Evolutionary conservation across 495 filamentous ascomycete genomes (phyloP), one percentile per base, ranked within the genome.

Genomic region (Hypoxylon lienhwacheense): DNA sequence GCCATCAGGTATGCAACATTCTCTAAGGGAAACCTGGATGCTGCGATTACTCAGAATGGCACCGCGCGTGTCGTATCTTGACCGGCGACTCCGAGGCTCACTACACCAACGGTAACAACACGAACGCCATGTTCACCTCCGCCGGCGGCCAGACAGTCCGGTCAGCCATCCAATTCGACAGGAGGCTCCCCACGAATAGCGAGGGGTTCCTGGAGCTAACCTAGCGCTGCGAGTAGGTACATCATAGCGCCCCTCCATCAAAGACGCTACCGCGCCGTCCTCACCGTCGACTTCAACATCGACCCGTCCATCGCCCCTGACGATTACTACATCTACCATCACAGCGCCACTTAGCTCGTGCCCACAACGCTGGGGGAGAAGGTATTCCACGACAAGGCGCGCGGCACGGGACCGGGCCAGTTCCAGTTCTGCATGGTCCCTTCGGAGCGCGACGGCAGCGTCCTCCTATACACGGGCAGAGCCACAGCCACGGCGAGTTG

Each of bases 21-120:
- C 32, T 47, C 4, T 4, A 24, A 1, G 11, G 6, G 1, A 7
- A 42, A 17, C 11, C 40, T 16, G 47, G 21, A 5, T 53, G 55
- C 28, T 53, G 48, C 19, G 55, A 59, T 17, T 47, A 43, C 1
- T 15, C 15, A 29, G 55, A 59, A 19, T 52, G 55, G 55, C 54
- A 59, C 12, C 47, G 35, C 12, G 36, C 44, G n/a, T 59, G 47
- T 11, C 25, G 55, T 12, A 47, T 14, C 10, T 20, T 59, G 5
- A 33, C 48, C 2, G 48, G 55, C 0, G 55, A 36, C 21, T 15
- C n/a, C n/a, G n/a, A n/a, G n/a, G n/a, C n/a, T n/a, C n/a, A n/a
- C n/a, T n/a, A n/a, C n/a, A 17, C 15, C 19, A 26, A 15, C 14
- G 22, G 20, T 5, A 12, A 5, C 1, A 5, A 12, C n/a, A 15